Evolutionary conservation across 345 rosid genomes (phyloP), one percentile per base, ranked within the genome.

Genomic region (Lumnitzera littorea): DNA sequence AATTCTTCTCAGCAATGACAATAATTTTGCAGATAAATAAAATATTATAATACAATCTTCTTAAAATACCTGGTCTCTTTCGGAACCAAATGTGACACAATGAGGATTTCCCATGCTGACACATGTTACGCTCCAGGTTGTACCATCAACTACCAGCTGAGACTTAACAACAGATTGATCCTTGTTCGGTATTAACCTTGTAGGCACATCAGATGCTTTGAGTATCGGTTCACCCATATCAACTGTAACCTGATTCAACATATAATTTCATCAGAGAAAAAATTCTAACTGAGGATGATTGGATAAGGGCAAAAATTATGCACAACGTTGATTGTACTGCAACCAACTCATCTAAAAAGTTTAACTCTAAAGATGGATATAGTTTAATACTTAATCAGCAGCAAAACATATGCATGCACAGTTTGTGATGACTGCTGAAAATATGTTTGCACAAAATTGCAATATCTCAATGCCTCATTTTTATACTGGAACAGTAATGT

Each of bases 71-170:
- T 80, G 74, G 52, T 73, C 78, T 67, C 67, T 83, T 63, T 78
- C 78, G 46, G 70, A 74, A 49, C 95, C 92, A 51, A 91, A 88
- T 56, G 89, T 86, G 24, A 95, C 58, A 61, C 99, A 95, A 60
- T 95, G 99, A 56, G 99, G 99, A 77, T 95, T 95, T 13, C 99
- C 97, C 99, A 91, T 95, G 55, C 97, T 88, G 73, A 91, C 95
- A 61, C 97, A 91, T n/a, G 96, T 95, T 63, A 85, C 96, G 72
- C 76, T 77, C 99, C 99, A 95, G 62, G 75, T 70, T 41, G 77
- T 82, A 61, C 95, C 95, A 79, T 91, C 95, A 12, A 95, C 87
- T 67, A 64, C 77, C 50, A 91, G 65, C 51, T 77, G 94, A 3
- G 84, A 72, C 62, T 83, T 75, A 60, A 85, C 91, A 64, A 76